phyloP scores from a whole-genome alignment of 805 yeast genomes.

The Metschnikowia dekortorum region DNA sequence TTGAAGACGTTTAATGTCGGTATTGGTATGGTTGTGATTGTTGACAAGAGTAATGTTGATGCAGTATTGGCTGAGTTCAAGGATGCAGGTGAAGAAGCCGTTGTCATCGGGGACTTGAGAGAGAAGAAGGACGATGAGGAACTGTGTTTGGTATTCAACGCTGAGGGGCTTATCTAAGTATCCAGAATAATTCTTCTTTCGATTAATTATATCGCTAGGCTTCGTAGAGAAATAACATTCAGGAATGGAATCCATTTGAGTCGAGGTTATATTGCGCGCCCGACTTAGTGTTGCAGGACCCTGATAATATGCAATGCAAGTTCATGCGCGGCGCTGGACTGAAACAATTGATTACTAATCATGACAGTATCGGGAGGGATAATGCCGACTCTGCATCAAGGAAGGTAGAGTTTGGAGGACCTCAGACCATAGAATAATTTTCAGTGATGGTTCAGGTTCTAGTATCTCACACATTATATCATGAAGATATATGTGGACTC shows the following conservation, averaged over 20 bases:
- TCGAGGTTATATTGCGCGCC: too few relatives aligned
- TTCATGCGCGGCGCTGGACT: neutral
- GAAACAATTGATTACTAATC: constrained; percentile 1
- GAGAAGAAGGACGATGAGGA: constrained; percentile 43
- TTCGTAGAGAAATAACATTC: too few relatives aligned
- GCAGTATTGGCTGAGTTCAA: constrained; percentile 50
- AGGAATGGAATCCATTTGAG: too few relatives aligned
- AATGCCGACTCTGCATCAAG: too few relatives aligned
- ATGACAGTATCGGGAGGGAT: neutral
- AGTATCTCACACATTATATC: too few relatives aligned
- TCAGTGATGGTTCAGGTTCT: too few relatives aligned
- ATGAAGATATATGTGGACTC: too few relatives aligned
- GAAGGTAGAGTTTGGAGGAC: too few relatives aligned
- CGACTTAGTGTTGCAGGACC: neutral
- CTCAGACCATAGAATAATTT: too few relatives aligned
- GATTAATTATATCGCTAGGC: neutral
- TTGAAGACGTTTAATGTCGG: constrained; percentile 93
- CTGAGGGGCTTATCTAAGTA: constrained; percentile 10
- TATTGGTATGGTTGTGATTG: constrained; percentile 92
- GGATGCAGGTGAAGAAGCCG: constrained; percentile 71
- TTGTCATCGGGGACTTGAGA: constrained; percentile 39
- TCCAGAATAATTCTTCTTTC: neutral
- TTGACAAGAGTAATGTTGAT: constrained; percentile 61
- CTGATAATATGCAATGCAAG: neutral
- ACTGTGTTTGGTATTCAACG: constrained; percentile 53